Evolutionary conservation across 352 stramenopile genomes (phyloP).

Genomic region (Phytophthora cactorum): DNA sequence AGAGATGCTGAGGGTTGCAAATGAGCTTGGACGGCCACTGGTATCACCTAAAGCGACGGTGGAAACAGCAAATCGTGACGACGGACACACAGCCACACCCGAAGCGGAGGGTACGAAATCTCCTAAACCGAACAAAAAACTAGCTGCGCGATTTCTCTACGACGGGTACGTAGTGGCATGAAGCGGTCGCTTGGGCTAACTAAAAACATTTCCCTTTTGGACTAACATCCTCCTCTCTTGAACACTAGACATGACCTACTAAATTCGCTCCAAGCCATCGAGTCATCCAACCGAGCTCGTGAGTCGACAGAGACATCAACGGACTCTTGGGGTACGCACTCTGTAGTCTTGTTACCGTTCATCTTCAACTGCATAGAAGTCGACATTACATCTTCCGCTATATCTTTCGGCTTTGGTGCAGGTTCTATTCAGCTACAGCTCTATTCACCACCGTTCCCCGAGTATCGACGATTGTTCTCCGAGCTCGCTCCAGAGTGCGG

Average conservation of each 20-base stretch:
- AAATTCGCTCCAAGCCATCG: constrained; percentile 66
- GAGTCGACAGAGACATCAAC: constrained; percentile 15
- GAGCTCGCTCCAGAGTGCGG: constrained; percentile 58
- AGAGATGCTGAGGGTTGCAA: constrained; percentile 67
- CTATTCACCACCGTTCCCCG: constrained; percentile 42
- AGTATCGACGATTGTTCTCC: constrained; percentile 53
- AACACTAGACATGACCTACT: constrained; percentile 63
- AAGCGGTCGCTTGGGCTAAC: not conserved
- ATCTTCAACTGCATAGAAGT: not conserved
- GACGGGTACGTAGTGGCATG: constrained; percentile 44
- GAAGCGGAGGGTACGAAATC: constrained; percentile 23
- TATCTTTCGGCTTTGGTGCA: constrained; percentile 11
- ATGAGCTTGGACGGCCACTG: constrained; percentile 49
- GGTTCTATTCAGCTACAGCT: constrained; percentile 72
- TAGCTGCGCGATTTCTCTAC: constrained; percentile 63
- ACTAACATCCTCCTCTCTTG: not conserved
- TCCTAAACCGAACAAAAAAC: constrained; percentile 20
- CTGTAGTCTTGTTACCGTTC: not conserved
- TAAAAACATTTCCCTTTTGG: not conserved
- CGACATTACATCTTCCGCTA: not conserved
- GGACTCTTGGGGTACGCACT: constrained; percentile 42
- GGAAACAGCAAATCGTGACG: constrained; percentile 2
- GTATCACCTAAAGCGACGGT: constrained; percentile 16
- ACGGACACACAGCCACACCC: not conserved
- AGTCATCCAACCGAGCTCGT: constrained; percentile 47